Evolutionary conservation across 2,329 filamentous ascomycete species (phyloP).

Genomic region (Microdochium bolleyi): DNA sequence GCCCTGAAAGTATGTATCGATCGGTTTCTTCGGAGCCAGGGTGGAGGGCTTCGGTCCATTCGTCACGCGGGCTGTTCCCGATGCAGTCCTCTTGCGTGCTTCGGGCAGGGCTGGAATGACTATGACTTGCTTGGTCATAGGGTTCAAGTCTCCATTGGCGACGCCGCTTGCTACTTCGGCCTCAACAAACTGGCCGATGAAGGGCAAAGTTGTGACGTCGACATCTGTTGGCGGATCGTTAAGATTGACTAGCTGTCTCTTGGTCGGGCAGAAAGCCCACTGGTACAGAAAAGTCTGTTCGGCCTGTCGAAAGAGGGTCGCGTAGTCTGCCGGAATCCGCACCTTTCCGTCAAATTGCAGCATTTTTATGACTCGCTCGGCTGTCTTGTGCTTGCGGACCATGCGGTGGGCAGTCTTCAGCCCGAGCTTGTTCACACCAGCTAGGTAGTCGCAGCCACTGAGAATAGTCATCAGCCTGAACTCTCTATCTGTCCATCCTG

Average conservation of each 20-base stretch:
- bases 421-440: constrained; percentile 76
- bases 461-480: constrained; percentile 95
- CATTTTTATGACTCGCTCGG: constrained; percentile 74
- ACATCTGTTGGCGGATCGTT: constrained; percentile 57
- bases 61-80: constrained; percentile 14
- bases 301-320: constrained; percentile 74
- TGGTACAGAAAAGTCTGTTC: constrained; percentile 92
- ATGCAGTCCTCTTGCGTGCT: constrained; percentile 27
- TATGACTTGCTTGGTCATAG: constrained; percentile 72
- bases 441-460: constrained; percentile 93
- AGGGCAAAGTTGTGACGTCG: constrained; percentile 64
- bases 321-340: constrained; percentile 71
- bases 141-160: constrained; percentile 75
- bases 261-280: constrained; percentile 80
- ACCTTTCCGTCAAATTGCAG: constrained; percentile 86
- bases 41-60: background rate
- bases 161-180: constrained; percentile 64
- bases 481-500: constrained; percentile 85
- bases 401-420: constrained; percentile 89
- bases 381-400: constrained; percentile 80
- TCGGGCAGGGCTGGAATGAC: constrained; percentile 30
- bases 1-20: constrained; percentile 45
- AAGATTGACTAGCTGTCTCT: constrained; percentile 65
- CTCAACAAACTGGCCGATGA: constrained; percentile 69
- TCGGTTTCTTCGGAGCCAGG: constrained; percentile 33